These are phyloP conservation scores for Aspergillus fructus DNA, from an alignment of 2,329 filamentous ascomycete genomes.

Conservation along the genomic window DNA sequence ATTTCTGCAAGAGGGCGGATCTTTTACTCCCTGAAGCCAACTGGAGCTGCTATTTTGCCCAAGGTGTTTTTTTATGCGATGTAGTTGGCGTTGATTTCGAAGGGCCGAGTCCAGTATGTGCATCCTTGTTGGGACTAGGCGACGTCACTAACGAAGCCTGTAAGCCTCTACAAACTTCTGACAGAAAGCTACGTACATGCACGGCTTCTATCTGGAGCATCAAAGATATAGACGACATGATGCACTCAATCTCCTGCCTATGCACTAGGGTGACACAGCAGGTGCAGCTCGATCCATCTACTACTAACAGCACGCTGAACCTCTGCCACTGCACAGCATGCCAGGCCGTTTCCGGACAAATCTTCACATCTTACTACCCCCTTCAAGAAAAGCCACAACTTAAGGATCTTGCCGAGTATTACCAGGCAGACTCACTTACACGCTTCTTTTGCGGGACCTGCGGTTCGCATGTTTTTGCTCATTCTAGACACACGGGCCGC, in stretches of 20 bases:
- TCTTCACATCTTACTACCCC: constrained; percentile 46
- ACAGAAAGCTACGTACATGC: not conserved
- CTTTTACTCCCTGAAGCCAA: not conserved
- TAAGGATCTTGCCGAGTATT: constrained; percentile 43
- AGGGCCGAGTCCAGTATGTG: not conserved
- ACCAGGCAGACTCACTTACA: constrained; percentile 42
- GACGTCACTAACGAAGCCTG: not conserved
- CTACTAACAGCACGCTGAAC: constrained; percentile 23
- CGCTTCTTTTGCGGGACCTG: constrained; percentile 54
- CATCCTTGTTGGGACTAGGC: not conserved
- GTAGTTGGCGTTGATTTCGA: not conserved
- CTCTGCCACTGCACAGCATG: constrained; percentile 56
- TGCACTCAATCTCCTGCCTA: constrained; percentile 28
- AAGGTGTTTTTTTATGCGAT: not conserved
- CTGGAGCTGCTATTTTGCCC: not conserved
- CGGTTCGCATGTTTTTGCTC: constrained; percentile 45
- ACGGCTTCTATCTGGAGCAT: not conserved
- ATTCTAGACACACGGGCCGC: constrained; percentile 22
- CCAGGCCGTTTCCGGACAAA: constrained; percentile 48
- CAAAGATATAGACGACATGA: constrained; percentile 7
- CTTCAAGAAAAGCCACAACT: constrained; percentile 39
- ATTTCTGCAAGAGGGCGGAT: constrained; percentile 24
- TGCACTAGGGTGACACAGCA: constrained; percentile 27
- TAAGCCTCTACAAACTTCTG: not conserved
- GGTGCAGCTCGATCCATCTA: constrained; percentile 22